These are phyloP conservation scores for Cubamyces lactineus DNA, from an alignment of 768 basidiomycete species.

Conservation along the genomic window DNA sequence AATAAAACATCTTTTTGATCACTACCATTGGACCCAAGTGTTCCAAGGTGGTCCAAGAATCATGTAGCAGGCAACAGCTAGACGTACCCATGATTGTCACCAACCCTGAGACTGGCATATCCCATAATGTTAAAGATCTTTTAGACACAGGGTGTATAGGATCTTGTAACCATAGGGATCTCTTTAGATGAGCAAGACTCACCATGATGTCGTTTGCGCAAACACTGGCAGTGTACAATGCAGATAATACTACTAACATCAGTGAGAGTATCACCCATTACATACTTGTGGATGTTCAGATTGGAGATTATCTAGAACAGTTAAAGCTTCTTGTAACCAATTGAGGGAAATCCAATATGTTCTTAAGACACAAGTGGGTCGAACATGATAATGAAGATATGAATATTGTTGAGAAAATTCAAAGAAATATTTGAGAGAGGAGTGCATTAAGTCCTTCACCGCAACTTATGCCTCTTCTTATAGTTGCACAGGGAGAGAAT, in stretches of 20 bases:
- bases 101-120: too few species aligned
- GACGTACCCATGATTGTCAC: too few species aligned
- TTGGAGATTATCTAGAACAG: slow-evolving; percentile 21
- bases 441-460: too few species aligned
- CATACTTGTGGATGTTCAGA: not conserved
- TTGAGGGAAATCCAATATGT: slow-evolving; percentile 15
- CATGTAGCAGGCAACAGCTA: too few species aligned
- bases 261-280: slow-evolving; percentile 19
- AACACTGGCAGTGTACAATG: slow-evolving; percentile 20
- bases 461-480: too few species aligned
- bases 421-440: too few species aligned
- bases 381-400: slow-evolving; percentile 8
- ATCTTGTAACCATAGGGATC: slow-evolving; percentile 25
- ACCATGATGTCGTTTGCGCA: not conserved
- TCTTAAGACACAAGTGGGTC: slow-evolving; percentile 26
- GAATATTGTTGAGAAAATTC: too few species aligned
- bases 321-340: slow-evolving; percentile 16
- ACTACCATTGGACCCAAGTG: too few species aligned
- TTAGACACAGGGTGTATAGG: slow-evolving; percentile 32
- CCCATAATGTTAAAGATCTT: too few species aligned
- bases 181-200: slow-evolving; percentile 9
- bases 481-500: too few species aligned
- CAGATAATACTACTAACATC: slow-evolving; percentile 14
- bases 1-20: too few species aligned
- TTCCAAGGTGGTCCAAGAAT: too few species aligned